phyloP scores from a whole-genome alignment of 345 rosid species.

The Noccaea caerulescens region DNA sequence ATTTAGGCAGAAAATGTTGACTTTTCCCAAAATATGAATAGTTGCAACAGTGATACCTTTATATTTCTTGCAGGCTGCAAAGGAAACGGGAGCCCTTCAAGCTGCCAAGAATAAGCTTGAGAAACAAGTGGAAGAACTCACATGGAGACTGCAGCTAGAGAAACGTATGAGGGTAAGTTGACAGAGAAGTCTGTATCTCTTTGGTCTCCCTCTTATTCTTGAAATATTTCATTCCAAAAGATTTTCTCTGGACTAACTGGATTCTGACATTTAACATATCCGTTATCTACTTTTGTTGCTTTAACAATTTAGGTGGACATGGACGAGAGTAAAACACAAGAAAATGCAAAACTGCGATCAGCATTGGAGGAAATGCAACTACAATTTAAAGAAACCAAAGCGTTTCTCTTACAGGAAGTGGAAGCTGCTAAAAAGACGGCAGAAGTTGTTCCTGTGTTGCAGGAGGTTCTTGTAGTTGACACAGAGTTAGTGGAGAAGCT shows the following conservation, averaged over 20 bases:
- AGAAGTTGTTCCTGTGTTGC: conserved; percentile 71
- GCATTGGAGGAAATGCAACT: conserved; percentile 73
- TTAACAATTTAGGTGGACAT: conserved; percentile 63
- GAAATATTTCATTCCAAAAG: background rate
- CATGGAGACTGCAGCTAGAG: conserved; percentile 81
- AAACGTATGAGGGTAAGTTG: conserved; percentile 74
- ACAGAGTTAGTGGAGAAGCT: conserved; percentile 71
- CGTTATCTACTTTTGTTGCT: conserved; percentile 22
- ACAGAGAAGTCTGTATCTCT: conserved; percentile 4
- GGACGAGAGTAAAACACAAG: conserved; percentile 91
- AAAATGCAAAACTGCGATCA: conserved; percentile 79
- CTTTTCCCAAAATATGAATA: conserved; percentile 16
- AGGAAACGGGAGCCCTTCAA: conserved; percentile 95
- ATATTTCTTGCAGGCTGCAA: conserved; percentile 73
- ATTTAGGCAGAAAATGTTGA: conserved; percentile 22
- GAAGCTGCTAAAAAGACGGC: conserved; percentile 72
- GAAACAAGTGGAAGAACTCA: conserved; percentile 92
- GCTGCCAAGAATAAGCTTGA: conserved; percentile 91
- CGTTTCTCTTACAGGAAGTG: conserved; percentile 60
- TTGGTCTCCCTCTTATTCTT: conserved; percentile 7
- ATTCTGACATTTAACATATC: background rate
- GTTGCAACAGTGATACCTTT: conserved; percentile 18
- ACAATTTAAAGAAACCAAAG: conserved; percentile 78
- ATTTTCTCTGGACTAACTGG: conserved; percentile 14
- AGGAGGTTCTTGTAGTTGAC: conserved; percentile 85